Evolutionary conservation across 441 rosid species (phyloP), one percentile per base, ranked within the genome.

Genomic region (Populus tomentosa): DNA sequence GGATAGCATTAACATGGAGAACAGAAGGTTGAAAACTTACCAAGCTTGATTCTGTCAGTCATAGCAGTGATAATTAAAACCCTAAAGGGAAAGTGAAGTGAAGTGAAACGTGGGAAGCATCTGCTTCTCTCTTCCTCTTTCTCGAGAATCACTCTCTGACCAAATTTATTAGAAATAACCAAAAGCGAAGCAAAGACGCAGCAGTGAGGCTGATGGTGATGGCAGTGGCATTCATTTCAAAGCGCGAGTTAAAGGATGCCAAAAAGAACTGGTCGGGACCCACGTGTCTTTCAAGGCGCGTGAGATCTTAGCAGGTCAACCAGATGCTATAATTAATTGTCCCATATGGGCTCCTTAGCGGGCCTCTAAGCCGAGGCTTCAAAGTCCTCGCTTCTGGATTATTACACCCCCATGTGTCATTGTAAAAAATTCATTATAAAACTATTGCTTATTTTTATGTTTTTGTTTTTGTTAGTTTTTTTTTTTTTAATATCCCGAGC

Each of bases 221-320:
- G 16, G 69, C 38, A 69, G 65, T 8, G 64, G 8, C 63, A 42
- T 71, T 62, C 59, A 61, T 72, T 75, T 83, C 86, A 66, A 77
- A 83, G 88, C 56, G 86, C 84, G 87, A 83, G 72, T 75, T n/a
- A 40, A 82, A 75, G 87, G 82, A 78, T 74, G 87, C 77, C 85
- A 80, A 81, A 80, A 76, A 79, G 79, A 80, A 78, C 38, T 40
- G 81, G 72, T 74, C 67, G 33, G 75, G 73, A 80, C 76, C 74
- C 79, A 86, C 90, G 84, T 67, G 80, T 82, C 80, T 16, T 64
- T 23, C 24, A 35, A 81, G 82, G 65, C 85, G 87, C 89, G 91
- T 87, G 86, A 33, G 32, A 0, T 23, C 77, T 81, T 81, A 74
- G 67, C 80, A 74, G 87, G 92, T 91, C 91, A 91, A 91, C 92